phyloP scores from a whole-genome alignment of 2,329 filamentous ascomycete genomes.

The Orbilia brochopaga region DNA sequence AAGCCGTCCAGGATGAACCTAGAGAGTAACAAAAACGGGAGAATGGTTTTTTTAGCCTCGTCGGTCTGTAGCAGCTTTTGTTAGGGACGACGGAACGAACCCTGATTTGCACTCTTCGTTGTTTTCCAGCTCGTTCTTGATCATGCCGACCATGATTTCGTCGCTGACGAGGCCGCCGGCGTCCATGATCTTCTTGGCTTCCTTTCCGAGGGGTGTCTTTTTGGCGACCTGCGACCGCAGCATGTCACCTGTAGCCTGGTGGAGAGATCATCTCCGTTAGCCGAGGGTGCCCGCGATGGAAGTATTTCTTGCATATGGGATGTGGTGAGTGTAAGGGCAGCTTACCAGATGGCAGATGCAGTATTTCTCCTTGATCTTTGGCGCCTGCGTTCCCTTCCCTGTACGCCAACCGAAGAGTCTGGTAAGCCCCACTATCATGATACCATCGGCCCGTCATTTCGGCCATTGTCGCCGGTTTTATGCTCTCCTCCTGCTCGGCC shows the following conservation, averaged over 20 bases:
- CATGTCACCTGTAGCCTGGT: constrained; percentile 96
- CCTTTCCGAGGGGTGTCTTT: constrained; percentile 90
- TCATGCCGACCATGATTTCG: constrained; percentile 99
- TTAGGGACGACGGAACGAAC: constrained; percentile 63
- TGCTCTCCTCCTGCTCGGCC: neutral
- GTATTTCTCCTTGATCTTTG: constrained; percentile 97
- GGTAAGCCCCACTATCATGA: constrained; percentile 48
- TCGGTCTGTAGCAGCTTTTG: constrained; percentile 9
- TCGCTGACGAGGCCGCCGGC: constrained; percentile 96
- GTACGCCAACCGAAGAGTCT: constrained; percentile 50
- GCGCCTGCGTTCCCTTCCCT: constrained; percentile 99
- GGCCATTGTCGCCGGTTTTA: neutral
- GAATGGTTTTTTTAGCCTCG: constrained; percentile 14
- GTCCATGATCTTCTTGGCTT: constrained; percentile 99
- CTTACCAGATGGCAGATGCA: constrained; percentile 94
- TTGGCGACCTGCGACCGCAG: constrained; percentile 96
- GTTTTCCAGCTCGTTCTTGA: constrained; percentile 91
- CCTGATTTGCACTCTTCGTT: constrained; percentile 97
- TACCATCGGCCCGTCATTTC: neutral
- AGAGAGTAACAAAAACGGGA: constrained; percentile 32
- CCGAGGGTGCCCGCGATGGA: too few species aligned
- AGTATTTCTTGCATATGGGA: neutral
- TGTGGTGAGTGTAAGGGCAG: constrained; percentile 52
- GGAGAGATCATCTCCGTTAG: neutral
- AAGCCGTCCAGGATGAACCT: constrained; percentile 98